Evolutionary conservation across 257 asterid genomes (phyloP).

Genomic region (Eustoma russellianum): DNA sequence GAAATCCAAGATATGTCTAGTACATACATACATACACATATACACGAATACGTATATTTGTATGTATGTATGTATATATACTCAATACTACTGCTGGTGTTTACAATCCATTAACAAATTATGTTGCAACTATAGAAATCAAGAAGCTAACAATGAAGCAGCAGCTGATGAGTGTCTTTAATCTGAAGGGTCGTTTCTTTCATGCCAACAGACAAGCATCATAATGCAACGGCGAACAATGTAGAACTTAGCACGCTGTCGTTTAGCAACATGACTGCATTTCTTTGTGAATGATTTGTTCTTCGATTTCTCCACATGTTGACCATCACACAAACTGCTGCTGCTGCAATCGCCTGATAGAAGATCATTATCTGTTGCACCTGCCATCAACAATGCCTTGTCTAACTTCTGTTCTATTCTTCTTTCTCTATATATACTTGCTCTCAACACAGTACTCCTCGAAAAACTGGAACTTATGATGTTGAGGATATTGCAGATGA

Average conservation of each 20-base stretch:
- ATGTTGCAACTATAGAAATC: too few species aligned
- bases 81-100: too few species aligned
- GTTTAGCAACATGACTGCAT: conserved; percentile 47
- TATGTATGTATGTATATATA: too few species aligned
- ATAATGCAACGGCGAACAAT: conserved; percentile 71
- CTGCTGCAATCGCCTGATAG: neutral
- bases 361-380: neutral
- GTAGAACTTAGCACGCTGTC: conserved; percentile 62
- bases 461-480: too few species aligned
- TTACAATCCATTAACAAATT: too few species aligned
- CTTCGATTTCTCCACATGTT: conserved; percentile 10
- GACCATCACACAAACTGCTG: neutral
- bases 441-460: too few species aligned
- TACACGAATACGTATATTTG: too few species aligned
- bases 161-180: neutral
- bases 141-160: too few species aligned
- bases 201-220: conserved; percentile 79
- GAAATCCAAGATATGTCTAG: too few species aligned
- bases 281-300: conserved; percentile 38
- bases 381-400: conserved; percentile 8
- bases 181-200: conserved; percentile 33
- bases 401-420: neutral
- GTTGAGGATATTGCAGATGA: too few species aligned
- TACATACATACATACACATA: too few species aligned
- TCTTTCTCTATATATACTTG: too few species aligned